Base-by-base conservation (phyloP, 1,284 basidiomycete genomes). In the Dichomitus squalens region DNA sequence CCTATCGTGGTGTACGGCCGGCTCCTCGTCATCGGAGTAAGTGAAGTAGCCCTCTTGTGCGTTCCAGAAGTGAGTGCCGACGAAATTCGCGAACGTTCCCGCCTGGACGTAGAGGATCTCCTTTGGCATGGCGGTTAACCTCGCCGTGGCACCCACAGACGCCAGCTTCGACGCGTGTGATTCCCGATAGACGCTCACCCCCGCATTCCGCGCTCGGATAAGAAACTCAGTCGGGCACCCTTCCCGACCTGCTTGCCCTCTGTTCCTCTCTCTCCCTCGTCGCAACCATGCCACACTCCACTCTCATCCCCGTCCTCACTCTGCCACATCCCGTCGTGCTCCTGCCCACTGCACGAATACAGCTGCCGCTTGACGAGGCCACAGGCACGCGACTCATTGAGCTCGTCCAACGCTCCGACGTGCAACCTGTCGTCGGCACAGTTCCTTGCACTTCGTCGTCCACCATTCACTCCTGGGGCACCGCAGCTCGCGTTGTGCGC, bases 1-100 rank as follows among this genome's bases (percentile, higher is more conserved):
- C 41, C 87, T 73, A 61, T 80, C 80, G 67, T 84, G 76, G 58
- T 80, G 73, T 40, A 82, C 74, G 39, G 78, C 46, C 2, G 78
- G 66, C n/a, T 78, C 75, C 48, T 77, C 76, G 47, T 70, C 73
- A 47, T 79, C 80, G 35, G 75, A 74, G 57, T 81, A 82, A 0
- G 78, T 76, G 63, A 88, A 82, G 68, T 92, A 92, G 61, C 71
- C 76, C 68, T 90, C 86, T 69, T 91, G 88, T 0, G 87, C 81
- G 67, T 92, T 92, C 88, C 88, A 92, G 66, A 89, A 92, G 67
- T 92, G 90, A 0, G 88, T 83, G 49, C 88, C 88, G 21, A 81
- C 73, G 67, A 85, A 82, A 67, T 92, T 92, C 18, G 90, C 79
- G 47, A 82, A 65, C 31, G 76, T 72, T 43, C 90, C 89, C 0